These are phyloP conservation scores for Citrus sp. DNA, from an alignment of 345 rosid species.

Conservation along the genomic window DNA sequence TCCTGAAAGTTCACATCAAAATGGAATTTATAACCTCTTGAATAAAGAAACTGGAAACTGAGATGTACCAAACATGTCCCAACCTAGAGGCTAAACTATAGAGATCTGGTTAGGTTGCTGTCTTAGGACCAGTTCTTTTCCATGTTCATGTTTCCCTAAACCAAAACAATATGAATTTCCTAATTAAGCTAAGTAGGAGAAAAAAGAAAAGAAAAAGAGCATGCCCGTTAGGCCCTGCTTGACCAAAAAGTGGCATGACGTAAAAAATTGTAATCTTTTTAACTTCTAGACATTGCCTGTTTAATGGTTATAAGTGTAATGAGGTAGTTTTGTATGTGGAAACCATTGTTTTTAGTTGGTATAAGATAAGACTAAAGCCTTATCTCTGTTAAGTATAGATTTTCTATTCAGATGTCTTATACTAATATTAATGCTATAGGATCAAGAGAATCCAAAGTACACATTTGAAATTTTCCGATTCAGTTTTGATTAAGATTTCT, in stretches of 20 bases:
- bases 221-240: not conserved
- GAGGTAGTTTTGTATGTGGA: not conserved
- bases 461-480: not conserved
- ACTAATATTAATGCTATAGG: not conserved
- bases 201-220: not conserved
- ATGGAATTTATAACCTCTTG: not conserved
- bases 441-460: not conserved
- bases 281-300: not conserved
- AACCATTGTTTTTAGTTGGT: not conserved
- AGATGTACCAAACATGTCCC: not conserved
- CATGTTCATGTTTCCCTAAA: not conserved
- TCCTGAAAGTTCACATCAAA: slow-evolving; percentile 40
- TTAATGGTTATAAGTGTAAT: not conserved
- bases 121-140: too few relatives aligned
- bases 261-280: not conserved
- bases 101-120: not conserved
- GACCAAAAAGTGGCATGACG: not conserved
- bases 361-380: not conserved
- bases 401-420: not conserved
- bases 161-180: not conserved
- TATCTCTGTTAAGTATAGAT: not conserved
- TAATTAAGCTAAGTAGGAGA: not conserved
- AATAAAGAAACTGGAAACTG: not conserved
- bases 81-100: not conserved
- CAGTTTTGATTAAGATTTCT: not conserved